These are phyloP conservation scores for Chondrostereum purpureum DNA, from an alignment of 1,284 basidiomycete genomes.

Conservation along the genomic window DNA sequence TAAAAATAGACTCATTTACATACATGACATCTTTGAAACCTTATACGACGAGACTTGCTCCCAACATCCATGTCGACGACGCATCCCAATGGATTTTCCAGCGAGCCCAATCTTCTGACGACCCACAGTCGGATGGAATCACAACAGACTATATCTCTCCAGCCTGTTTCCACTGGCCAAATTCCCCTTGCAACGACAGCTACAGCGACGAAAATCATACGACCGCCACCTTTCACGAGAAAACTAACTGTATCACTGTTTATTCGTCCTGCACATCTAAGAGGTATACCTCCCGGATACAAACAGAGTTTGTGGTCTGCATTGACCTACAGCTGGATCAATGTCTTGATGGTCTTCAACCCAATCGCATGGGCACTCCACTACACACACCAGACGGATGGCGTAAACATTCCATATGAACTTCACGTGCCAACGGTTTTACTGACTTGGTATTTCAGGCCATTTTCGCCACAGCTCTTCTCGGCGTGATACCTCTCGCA, in stretches of 20 bases:
- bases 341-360: slow-evolving; percentile 42
- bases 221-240: slow-evolving; percentile 9
- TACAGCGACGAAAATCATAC: too few relatives aligned
- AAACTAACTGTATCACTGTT: slow-evolving; percentile 5
- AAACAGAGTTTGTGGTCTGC: slow-evolving; percentile 6
- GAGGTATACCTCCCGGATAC: slow-evolving; percentile 4
- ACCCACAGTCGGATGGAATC: too few relatives aligned
- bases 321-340: slow-evolving; percentile 34
- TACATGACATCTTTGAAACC: too few relatives aligned
- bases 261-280: slow-evolving; percentile 3
- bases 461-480: slow-evolving; percentile 44
- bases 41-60: too few relatives aligned
- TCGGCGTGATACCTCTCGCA: slow-evolving; percentile 44
- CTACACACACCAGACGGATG: slow-evolving; percentile 44
- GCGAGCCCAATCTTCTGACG: too few relatives aligned
- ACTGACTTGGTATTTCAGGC: not conserved
- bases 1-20: too few relatives aligned
- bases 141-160: too few relatives aligned
- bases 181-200: too few relatives aligned
- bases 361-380: slow-evolving; percentile 56
- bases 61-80: too few relatives aligned
- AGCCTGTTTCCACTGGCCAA: too few relatives aligned
- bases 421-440: too few relatives aligned
- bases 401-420: slow-evolving; percentile 20
- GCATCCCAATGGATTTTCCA: too few relatives aligned